Evolutionary conservation across 306 rosid genomes (phyloP).

Genomic region (Castanea mollissima): DNA sequence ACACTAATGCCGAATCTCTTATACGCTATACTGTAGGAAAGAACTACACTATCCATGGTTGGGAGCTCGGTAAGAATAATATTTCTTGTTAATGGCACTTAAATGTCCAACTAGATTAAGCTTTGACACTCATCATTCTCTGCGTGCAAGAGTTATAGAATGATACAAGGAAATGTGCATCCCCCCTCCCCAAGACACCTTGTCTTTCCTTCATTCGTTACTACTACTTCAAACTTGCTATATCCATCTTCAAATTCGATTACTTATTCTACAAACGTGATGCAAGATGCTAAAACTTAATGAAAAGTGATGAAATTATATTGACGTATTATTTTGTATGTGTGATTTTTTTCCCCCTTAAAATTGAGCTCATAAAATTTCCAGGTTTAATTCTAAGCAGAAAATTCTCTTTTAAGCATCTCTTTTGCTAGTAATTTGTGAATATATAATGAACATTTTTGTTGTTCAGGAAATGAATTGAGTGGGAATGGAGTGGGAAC

Average conservation of each 20-base stretch:
- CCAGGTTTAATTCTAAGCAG: neutral
- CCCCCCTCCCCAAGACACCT: too few relatives aligned
- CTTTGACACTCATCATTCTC: too few relatives aligned
- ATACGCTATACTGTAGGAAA: constrained; percentile 68
- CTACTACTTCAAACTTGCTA: too few relatives aligned
- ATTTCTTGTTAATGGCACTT: constrained; percentile 1
- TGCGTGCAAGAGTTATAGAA: too few relatives aligned
- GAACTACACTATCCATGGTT: constrained; percentile 70
- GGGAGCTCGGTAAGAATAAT: constrained; percentile 85
- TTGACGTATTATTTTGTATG: neutral
- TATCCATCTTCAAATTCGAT: too few relatives aligned
- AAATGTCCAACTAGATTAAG: neutral
- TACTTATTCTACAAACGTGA: too few relatives aligned
- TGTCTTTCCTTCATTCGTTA: too few relatives aligned
- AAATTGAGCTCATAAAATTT: neutral
- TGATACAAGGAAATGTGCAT: too few relatives aligned
- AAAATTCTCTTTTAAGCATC: neutral
- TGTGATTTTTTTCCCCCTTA: neutral
- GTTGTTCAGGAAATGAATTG: constrained; percentile 74
- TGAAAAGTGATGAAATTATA: neutral
- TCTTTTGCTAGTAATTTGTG: neutral
- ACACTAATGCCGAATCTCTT: constrained; percentile 66
- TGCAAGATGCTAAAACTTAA: too few relatives aligned
- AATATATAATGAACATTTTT: neutral
- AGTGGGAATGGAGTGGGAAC: constrained; percentile 79